Evolutionary conservation across 2,329 filamentous ascomycete species (phyloP).

Genomic region (Sclerotiophoma versabilis): DNA sequence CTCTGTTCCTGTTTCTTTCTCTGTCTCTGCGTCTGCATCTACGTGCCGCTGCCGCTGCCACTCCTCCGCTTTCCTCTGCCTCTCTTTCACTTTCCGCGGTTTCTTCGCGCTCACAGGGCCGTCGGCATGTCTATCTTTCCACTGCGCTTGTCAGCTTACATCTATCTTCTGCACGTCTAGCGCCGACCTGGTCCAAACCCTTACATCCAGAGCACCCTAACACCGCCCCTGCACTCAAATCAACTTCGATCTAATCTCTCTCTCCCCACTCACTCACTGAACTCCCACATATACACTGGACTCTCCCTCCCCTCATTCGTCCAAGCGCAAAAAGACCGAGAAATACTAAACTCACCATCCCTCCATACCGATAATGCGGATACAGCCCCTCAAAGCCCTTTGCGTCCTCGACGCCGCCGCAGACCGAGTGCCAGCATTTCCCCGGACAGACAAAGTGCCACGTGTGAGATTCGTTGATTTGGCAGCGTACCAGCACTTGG

Average conservation of each 20-base stretch:
- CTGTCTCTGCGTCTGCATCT: too few species aligned
- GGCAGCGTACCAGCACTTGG: conserved; percentile 53
- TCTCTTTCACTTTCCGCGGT: conserved; percentile 49
- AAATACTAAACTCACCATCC: conserved; percentile 44
- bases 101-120: conserved; percentile 53
- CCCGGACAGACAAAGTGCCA: conserved; percentile 57
- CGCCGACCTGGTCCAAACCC: too few species aligned
- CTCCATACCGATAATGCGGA: conserved; percentile 37
- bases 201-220: too few species aligned
- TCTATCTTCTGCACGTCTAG: too few species aligned
- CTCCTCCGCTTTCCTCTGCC: conserved; percentile 26
- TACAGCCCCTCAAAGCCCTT: conserved; percentile 25
- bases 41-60: neutral
- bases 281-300: too few species aligned
- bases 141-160: conserved; percentile 34
- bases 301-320: too few species aligned
- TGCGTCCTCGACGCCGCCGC: conserved; percentile 54
- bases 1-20: too few species aligned
- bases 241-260: too few species aligned
- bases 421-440: conserved; percentile 53
- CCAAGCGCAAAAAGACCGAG: neutral
- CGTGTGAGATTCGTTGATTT: conserved; percentile 48
- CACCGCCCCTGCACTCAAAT: too few species aligned
- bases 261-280: too few species aligned
- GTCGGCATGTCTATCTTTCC: conserved; percentile 53